Evolutionary conservation across 2,329 filamentous ascomycete species (phyloP), one percentile per base, ranked within the genome.

Genomic region (Penicillium sp.): DNA sequence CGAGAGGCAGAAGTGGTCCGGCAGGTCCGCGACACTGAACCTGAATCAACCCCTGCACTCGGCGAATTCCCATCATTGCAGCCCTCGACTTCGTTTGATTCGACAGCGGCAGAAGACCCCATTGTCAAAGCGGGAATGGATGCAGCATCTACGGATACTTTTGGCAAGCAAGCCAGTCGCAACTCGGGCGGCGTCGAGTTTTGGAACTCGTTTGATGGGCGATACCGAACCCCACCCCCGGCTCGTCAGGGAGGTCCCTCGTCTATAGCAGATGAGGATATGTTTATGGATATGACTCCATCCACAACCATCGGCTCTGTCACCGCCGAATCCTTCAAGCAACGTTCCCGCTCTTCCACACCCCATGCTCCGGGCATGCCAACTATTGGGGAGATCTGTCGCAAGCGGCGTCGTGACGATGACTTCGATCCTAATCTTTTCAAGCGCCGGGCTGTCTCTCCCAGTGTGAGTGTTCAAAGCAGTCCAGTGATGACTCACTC

Each of bases 1-100:
- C 88, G 92, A 39, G 94, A 99, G 78, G 92, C 93, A 38, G 93
- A 97, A 75, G 94, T 97, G 5, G 91, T 99, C 61, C 90, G 91
- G 50, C 94, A 97, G 75, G 92, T 97, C 29, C 89, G 92, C 41
- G 94, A 97, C 73, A 93, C 88, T 66, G 92, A 97, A 68, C 83
- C 87, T 61, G 85, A 65, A 68, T 78, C 53, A 63, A 73, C 75
- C 11, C 70, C 81, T 47, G 65, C 62, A 1, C 49, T 71, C 19
- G 53, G 58, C 25, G 74, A 80, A 52, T 68, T 82, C 57, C 79
- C 82, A 15, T 78, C 82, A 15, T 72, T 80, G 38, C 84, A 82
- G n/a, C 79, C 82, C 2, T 60, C 63, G n/a, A 57, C 59, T 21
- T 50, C 62, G 21, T 38, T 53, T 11, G 61, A 60, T 16, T 41